Evolutionary conservation across 805 yeast species (phyloP).

Genomic region (Metschnikowia similis): DNA sequence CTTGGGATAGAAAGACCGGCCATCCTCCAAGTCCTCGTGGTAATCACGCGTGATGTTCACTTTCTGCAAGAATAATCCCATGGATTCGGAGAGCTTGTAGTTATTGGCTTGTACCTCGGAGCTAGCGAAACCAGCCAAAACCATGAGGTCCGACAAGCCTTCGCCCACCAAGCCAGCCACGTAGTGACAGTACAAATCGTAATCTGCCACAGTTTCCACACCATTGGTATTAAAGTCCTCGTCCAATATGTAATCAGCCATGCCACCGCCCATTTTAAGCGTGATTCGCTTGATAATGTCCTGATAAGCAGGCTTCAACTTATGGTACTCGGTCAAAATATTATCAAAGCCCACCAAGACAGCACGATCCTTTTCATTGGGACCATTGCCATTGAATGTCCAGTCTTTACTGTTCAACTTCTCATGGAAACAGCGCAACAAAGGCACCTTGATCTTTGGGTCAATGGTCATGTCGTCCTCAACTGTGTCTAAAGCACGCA

Average conservation of each 20-base stretch:
- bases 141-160: conserved; percentile 81
- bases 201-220: conserved; percentile 71
- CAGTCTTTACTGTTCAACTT: conserved; percentile 65
- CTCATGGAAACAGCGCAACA: conserved; percentile 63
- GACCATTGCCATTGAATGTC: conserved; percentile 74
- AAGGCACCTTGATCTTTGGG: conserved; percentile 65
- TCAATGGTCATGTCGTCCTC: conserved; percentile 94
- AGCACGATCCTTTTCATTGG: conserved; percentile 73
- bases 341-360: conserved; percentile 77
- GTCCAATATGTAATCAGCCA: conserved; percentile 87
- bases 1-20: conserved; percentile 93
- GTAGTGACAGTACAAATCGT: conserved; percentile 88
- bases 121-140: conserved; percentile 68
- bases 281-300: conserved; percentile 76
- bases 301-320: conserved; percentile 70
- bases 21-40: conserved; percentile 86
- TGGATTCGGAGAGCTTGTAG: conserved; percentile 63
- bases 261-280: conserved; percentile 89
- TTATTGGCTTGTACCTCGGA: conserved; percentile 44
- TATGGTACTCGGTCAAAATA: conserved; percentile 67
- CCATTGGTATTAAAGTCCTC: conserved; percentile 79
- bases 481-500: conserved; percentile 90
- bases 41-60: conserved; percentile 95
- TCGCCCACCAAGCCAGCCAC: conserved; percentile 98
- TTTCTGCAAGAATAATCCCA: conserved; percentile 95